A percentile compares a stretch with the other conserved stretches of the same genome.
Conservation (phyloP, 768 basidiomycete genomes). For the Solioccasus polychromus region DNA sequence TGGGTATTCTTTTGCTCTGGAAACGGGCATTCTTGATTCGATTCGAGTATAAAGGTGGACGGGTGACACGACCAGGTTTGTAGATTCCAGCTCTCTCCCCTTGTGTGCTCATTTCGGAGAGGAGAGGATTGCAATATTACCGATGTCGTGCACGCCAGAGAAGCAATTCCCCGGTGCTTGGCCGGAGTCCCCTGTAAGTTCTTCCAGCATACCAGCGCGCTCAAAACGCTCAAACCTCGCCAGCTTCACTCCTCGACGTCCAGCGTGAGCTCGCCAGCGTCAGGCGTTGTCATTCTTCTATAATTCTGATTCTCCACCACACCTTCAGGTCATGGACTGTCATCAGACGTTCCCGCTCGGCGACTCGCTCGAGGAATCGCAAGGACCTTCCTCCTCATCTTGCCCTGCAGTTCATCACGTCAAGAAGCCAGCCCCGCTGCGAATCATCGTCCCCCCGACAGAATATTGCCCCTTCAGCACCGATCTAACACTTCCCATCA, state of each 20-base stretch:
- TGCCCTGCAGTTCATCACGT: constrained; percentile 11
- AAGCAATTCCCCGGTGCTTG: constrained; percentile 24
- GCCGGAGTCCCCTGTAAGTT: constrained; percentile 22
- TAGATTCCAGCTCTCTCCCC: constrained; percentile 3
- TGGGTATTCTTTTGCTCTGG: constrained; percentile 12
- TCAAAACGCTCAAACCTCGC: neutral
- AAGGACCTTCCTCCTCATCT: neutral
- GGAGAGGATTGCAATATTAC: constrained; percentile 19
- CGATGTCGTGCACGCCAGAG: constrained; percentile 19
- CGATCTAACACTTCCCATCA: constrained; percentile 29
- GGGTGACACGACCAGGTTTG: constrained; percentile 14
- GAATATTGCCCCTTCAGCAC: constrained; percentile 35
- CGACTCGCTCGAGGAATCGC: constrained; percentile 16
- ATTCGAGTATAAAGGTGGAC: constrained; percentile 17
- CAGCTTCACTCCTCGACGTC: neutral
- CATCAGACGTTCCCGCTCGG: neutral
- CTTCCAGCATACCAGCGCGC: neutral
- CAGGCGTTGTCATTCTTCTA: neutral
- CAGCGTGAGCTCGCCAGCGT: constrained; percentile 3
- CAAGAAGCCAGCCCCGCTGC: constrained; percentile 22
- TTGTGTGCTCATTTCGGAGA: neutral
- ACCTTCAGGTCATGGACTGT: constrained; percentile 20
- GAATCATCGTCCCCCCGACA: constrained; percentile 32
- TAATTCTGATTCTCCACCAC: neutral
- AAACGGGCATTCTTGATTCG: constrained; percentile 11